Base-by-base conservation (phyloP, 345 rosid species). In the Camelina neglecta region DNA sequence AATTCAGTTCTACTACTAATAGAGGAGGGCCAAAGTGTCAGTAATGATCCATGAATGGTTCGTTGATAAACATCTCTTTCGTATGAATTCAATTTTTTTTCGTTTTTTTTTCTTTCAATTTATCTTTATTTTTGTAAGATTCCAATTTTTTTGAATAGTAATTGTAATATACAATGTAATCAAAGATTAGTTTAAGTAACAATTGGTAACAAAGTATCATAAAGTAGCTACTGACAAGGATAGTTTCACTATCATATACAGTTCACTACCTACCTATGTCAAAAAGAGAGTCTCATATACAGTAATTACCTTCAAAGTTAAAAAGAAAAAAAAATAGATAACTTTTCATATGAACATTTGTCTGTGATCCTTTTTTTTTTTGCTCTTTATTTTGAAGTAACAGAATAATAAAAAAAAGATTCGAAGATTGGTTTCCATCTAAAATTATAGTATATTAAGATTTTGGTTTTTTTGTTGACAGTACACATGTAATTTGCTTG, bases 21-120 rank as follows among this genome's bases (percentile, higher is more conserved):
- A 68, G 59, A 61, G 51, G 71, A 70, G 70, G 64, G 64, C 64
- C 80, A 63, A 76, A 54, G 20, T 54, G 59, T 62, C 51, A 69
- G 51, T 70, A 44, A 76, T 76, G 75, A 63, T 62, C 42, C 65
- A 61, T 69, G 49, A 7, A 76, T 69, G 64, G 74, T 68, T 41
- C 69, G 80, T 45, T 63, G 80, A 69, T 76, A 70, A 63, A 69
- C 71, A 76, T 76, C 80, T 63, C 60, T 63, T 76, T 76, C 75
- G 64, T 10, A 57, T 70, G 36, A 62, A 24, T 63, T 63, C 35
- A 63, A 62, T 47, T 63, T 47, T 55, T 53, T 47, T 55, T 53
- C 36, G 1, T 39, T 59, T 4, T 48, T 0, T 48, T 48, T 48
- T 6, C 21, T 4, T 48, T 48, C 31, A 29, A 4, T 29, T 48